Conservation (phyloP, 2,329 filamentous ascomycete species). For the Cytospora piceicola region DNA sequence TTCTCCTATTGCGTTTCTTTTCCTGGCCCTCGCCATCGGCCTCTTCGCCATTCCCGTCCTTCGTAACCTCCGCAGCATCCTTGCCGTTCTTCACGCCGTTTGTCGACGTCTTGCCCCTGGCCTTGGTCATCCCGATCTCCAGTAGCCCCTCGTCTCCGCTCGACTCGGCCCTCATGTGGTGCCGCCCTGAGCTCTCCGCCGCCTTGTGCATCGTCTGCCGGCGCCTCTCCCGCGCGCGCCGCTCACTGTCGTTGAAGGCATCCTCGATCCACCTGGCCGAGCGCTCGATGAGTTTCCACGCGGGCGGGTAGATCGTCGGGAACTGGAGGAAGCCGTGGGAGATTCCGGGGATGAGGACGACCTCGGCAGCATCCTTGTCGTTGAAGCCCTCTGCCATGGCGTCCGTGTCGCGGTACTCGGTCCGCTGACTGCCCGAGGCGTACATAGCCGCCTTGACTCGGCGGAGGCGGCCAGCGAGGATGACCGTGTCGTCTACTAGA, state of each 20-base stretch:
- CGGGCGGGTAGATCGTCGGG: slow-evolving; percentile 82
- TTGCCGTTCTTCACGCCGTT: slow-evolving; percentile 33
- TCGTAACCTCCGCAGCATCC: slow-evolving; percentile 33
- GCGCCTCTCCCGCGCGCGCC: slow-evolving; percentile 41
- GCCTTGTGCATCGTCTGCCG: slow-evolving; percentile 27
- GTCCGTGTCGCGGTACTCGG: slow-evolving; percentile 51
- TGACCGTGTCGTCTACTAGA: slow-evolving; percentile 93
- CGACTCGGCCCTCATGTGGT: slow-evolving; percentile 59
- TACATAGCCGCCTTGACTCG: slow-evolving; percentile 69
- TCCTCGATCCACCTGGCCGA: slow-evolving; percentile 82
- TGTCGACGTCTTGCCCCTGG: slow-evolving; percentile 35
- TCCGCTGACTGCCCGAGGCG: slow-evolving; percentile 56
- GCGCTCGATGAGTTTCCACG: slow-evolving; percentile 83
- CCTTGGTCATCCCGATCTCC: slow-evolving; percentile 77
- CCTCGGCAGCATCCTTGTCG: slow-evolving; percentile 77
- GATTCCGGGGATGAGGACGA: slow-evolving; percentile 83
- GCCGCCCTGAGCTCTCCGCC: slow-evolving; percentile 41
- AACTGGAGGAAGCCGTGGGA: slow-evolving; percentile 96
- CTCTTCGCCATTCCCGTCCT: slow-evolving; percentile 31
- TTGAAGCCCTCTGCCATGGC: slow-evolving; percentile 61
- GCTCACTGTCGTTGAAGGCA: slow-evolving; percentile 64
- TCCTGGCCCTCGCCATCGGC: slow-evolving; percentile 33
- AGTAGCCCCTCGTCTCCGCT: slow-evolving; percentile 84
- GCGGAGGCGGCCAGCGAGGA: slow-evolving; percentile 88
- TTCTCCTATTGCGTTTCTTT: slow-evolving; percentile 38